Conservation (phyloP, 2,329 filamentous ascomycete genomes). For the Curvularia sp. region DNA sequence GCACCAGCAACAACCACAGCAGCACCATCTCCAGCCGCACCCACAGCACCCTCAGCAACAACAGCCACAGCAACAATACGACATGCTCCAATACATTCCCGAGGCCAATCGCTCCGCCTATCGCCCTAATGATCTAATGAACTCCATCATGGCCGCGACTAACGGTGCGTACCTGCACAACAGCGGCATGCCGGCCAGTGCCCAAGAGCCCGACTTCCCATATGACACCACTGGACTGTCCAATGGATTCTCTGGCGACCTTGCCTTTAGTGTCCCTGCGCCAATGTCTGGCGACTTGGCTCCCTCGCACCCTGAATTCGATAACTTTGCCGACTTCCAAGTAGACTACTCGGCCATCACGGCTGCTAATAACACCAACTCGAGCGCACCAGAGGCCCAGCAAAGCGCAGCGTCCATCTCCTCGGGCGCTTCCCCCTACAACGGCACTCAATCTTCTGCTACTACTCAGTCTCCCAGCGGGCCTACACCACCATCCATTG, state of each 20-base stretch:
- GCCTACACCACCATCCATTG: slow-evolving; percentile 43
- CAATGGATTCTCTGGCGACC: slow-evolving; percentile 31
- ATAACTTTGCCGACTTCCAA: slow-evolving; percentile 38
- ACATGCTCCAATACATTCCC: slow-evolving; percentile 47
- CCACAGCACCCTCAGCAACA: slow-evolving; percentile 28
- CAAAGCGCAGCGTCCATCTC: slow-evolving; percentile 43
- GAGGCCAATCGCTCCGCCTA: slow-evolving; percentile 42
- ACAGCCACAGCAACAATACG: slow-evolving; percentile 38
- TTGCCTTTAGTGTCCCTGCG: slow-evolving; percentile 35
- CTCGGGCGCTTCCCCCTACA: slow-evolving; percentile 47
- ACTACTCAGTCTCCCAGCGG: slow-evolving; percentile 45
- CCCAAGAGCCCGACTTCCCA: slow-evolving; percentile 33
- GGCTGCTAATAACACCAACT: slow-evolving; percentile 31
- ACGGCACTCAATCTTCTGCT: slow-evolving; percentile 39
- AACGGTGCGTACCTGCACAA: slow-evolving; percentile 46
- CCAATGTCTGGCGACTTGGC: slow-evolving; percentile 33
- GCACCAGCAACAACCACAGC: slow-evolving; percentile 37
- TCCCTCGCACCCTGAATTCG: slow-evolving; percentile 32
- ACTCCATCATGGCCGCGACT: slow-evolving; percentile 47
- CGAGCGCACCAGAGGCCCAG: slow-evolving; percentile 35
- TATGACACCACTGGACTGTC: slow-evolving; percentile 35
- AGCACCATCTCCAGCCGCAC: slow-evolving; percentile 26
- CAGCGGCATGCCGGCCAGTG: slow-evolving; percentile 31
- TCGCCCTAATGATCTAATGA: slow-evolving; percentile 45
- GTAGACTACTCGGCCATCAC: slow-evolving; percentile 36